Conservation (phyloP, 768 basidiomycete species). For the Mycena alexandri region DNA sequence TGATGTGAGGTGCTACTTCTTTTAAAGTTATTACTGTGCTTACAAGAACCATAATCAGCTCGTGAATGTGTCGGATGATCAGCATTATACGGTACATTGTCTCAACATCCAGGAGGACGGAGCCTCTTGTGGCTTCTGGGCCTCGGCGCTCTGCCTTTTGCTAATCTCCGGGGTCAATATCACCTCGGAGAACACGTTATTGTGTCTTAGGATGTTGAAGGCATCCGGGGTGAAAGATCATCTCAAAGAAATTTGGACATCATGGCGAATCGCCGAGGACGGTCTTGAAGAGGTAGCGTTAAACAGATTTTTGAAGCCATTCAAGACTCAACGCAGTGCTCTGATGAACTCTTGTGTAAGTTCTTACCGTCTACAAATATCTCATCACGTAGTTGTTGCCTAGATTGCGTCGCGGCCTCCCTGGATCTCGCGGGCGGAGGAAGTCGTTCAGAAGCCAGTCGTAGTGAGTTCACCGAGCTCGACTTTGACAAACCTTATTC, state of each 20-base stretch:
- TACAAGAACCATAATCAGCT: neutral
- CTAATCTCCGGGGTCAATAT: slow-evolving; percentile 4
- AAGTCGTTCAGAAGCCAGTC: neutral
- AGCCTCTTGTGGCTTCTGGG: slow-evolving; percentile 6
- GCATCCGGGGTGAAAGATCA: neutral
- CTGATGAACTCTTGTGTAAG: slow-evolving; percentile 4
- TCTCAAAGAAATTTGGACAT: slow-evolving; percentile 11
- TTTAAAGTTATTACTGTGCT: too few species aligned
- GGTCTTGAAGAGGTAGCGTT: slow-evolving; percentile 11
- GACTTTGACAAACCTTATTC: too few species aligned
- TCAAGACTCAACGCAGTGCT: neutral
- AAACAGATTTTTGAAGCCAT: neutral
- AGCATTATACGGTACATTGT: neutral
- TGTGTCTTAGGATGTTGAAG: neutral
- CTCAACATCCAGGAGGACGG: slow-evolving; percentile 5
- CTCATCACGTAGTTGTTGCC: neutral
- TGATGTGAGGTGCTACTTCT: neutral
- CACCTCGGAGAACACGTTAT: neutral
- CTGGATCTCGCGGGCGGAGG: slow-evolving; percentile 9
- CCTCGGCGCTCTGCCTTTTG: neutral
- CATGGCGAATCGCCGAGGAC: slow-evolving; percentile 7
- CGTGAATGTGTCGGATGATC: neutral
- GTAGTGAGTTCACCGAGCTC: too few species aligned
- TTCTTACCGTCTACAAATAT: neutral
- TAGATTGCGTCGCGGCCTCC: slow-evolving; percentile 8